Evolutionary conservation across 257 asterid species (phyloP), one percentile per base, ranked within the genome.

Genomic region (Primulina eburnea): DNA sequence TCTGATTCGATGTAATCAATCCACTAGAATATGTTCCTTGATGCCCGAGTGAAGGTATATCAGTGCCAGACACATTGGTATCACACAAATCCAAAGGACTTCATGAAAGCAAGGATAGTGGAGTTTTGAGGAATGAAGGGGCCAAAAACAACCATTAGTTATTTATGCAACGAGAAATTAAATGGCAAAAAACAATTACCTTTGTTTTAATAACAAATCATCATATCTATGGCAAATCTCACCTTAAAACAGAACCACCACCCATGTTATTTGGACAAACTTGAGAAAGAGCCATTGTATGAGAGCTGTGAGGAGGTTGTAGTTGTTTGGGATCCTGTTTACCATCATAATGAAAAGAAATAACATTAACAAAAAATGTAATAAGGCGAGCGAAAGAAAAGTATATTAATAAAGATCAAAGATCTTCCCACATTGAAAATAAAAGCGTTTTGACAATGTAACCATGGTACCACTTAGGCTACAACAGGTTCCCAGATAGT

Each of bases 11-110:
- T 69, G 78, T 73, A 74, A 86, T 65, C 78, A 84, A 69, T 66
- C 87, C 95, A 77, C 82, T 75, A 69, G 87, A 57, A 68, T 75
- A 88, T 63, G 87, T 82, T 75, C 89, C 89, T 85, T 89, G 98
- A 79, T 83, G 85, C 62, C 98, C 96, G 71, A 79, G 69, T 52
- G 96, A 57, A 74, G 69, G 77, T 30, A 79, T 68, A 65, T 94
- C 99, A 53, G 89, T 76, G 77, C 86, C 85, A 72, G 89, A 57
- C 69, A 75, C 21, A 58, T 71, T 80, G 29, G 89, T 80, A 73
- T 89, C 97, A 64, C 90, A 84, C 67, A 95, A 86, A 75, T 95
- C 97, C 81, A 89, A 78, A 78, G 99, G 99, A 62, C 99, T 94
- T 75, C 82, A 84, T 40, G 70, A 65, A 58, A 78, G 75, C 70